Base-by-base conservation (phyloP, 2,329 filamentous ascomycete genomes). In the Sporothrix globosa region DNA sequence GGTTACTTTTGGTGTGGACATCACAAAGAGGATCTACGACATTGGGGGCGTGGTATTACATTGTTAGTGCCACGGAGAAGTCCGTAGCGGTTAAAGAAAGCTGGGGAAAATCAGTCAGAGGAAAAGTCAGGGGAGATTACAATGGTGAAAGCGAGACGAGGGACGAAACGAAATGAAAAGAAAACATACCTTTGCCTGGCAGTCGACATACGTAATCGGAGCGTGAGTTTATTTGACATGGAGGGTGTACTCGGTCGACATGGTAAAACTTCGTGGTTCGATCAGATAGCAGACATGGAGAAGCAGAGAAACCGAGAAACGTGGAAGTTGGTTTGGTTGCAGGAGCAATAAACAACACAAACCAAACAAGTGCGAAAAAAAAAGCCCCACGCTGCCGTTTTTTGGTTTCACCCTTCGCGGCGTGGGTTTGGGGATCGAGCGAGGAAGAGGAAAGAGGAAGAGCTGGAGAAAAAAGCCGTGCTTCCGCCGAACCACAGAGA, bases 61-160 rank as follows among this genome's bases (percentile, higher is more conserved):
- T 24, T 54, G 56, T 27, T 67, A 54, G 65, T 54, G 65, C n/a
- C 13, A 53, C 65, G 65, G 65, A 67, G 48, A 67, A 67, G 65
- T 67, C 63, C 65, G 65, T 53, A 67, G 65, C 65, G 65, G 65
- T 54, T 66, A 54, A 67, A 67, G 65, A 67, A 67, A 67, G 65
- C 65, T 69, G 50, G 60, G 60, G 58, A 66, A 56, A 54, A 24
- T 30, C 41, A 48, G 21, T 34, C 7, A 30, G n/a, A 52, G 34
- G 34, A 34, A 6, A 0, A 30, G 27, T 4, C 27, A 30, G 24
- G 30, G 27, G 24, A 66, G 44, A 66, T 66, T 50, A 34, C 34
- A 24, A 48, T 24, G 44, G n/a, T 48, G 61, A n/a, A 14, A 66
- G 21, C n/a, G 41, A 17, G n/a, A 63, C 39, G 34, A 30, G n/a